These are phyloP conservation scores for Lachnellula cervina DNA, from an alignment of 2,329 filamentous ascomycete species.

Conservation along the genomic window DNA sequence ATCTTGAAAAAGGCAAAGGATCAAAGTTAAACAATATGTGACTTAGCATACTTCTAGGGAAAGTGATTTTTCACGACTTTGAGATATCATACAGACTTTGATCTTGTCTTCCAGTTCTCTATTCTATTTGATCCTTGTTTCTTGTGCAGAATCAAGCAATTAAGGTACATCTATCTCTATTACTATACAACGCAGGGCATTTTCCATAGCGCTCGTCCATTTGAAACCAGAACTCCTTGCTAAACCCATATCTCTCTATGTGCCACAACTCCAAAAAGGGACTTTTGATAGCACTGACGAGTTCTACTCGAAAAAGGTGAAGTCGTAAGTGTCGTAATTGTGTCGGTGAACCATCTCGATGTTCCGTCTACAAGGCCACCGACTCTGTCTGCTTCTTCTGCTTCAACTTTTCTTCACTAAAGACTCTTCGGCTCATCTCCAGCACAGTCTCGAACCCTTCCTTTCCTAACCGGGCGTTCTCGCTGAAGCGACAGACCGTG, in stretches of 20 bases:
- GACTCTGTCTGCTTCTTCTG: constrained; percentile 34
- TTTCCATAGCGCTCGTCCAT: not conserved
- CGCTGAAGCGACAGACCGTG: constrained; percentile 79
- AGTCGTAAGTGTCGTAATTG: constrained; percentile 9
- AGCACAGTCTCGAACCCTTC: constrained; percentile 95
- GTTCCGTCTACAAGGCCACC: constrained; percentile 5
- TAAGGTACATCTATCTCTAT: constrained; percentile 1
- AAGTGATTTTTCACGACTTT: not conserved
- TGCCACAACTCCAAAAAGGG: constrained; percentile 5
- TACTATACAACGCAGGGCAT: not conserved
- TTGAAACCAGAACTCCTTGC: constrained; percentile 2
- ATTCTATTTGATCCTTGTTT: not conserved
- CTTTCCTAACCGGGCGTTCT: constrained; percentile 85
- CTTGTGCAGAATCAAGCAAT: not conserved
- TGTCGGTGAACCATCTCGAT: not conserved
- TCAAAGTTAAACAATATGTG: no score
- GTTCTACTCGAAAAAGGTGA: constrained; percentile 8
- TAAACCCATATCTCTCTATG: not conserved
- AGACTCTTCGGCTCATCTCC: constrained; percentile 86
- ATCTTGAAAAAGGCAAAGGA: no score
- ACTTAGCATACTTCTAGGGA: not conserved
- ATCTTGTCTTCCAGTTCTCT: not conserved
- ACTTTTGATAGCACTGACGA: constrained; percentile 11
- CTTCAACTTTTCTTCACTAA: constrained; percentile 76
- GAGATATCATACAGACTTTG: no score